phyloP scores from a whole-genome alignment of 2,329 filamentous ascomycete genomes.

The Sporothrix curviconia region DNA sequence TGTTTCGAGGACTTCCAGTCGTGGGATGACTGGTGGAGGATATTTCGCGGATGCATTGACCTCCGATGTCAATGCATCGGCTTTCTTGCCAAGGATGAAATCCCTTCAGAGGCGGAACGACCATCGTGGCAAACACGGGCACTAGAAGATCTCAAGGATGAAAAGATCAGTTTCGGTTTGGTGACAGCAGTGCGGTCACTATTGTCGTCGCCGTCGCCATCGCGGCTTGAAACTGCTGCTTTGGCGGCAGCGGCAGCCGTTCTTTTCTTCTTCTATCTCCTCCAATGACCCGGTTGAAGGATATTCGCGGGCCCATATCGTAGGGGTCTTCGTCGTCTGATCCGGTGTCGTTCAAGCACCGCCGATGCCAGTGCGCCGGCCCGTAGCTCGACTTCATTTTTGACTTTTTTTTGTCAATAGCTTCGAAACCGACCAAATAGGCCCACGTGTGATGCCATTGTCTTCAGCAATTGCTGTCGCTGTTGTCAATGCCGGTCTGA shows the following conservation, averaged over 20 bases:
- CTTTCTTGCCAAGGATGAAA: conserved; percentile 63
- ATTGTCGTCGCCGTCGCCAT: background rate
- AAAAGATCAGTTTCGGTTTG: conserved; percentile 69
- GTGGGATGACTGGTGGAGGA: conserved; percentile 60
- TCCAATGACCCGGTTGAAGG: conserved; percentile 75
- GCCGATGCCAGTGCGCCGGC: conserved; percentile 67
- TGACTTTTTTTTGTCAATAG: conserved; percentile 38
- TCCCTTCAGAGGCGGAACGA: conserved; percentile 67
- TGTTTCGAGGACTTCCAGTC: conserved; percentile 62
- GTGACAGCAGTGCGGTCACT: conserved; percentile 37
- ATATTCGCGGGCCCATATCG: conserved; percentile 83
- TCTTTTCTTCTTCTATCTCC: conserved; percentile 49
- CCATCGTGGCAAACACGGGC: conserved; percentile 78
- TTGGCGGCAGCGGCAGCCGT: too few relatives aligned
- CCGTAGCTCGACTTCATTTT: too few relatives aligned
- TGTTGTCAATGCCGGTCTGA: conserved; percentile 35
- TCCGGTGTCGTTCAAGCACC: conserved; percentile 84
- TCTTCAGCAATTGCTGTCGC: conserved; percentile 41
- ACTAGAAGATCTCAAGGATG: too few relatives aligned
- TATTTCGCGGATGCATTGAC: conserved; percentile 42
- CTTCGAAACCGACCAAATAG: conserved; percentile 22
- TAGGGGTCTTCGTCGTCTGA: conserved; percentile 96
- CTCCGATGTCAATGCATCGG: conserved; percentile 41
- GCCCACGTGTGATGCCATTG: background rate
- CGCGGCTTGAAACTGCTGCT: too few relatives aligned